These are phyloP conservation scores for Pythium angustatum DNA, from an alignment of 352 stramenopile genomes.

Conservation along the genomic window DNA sequence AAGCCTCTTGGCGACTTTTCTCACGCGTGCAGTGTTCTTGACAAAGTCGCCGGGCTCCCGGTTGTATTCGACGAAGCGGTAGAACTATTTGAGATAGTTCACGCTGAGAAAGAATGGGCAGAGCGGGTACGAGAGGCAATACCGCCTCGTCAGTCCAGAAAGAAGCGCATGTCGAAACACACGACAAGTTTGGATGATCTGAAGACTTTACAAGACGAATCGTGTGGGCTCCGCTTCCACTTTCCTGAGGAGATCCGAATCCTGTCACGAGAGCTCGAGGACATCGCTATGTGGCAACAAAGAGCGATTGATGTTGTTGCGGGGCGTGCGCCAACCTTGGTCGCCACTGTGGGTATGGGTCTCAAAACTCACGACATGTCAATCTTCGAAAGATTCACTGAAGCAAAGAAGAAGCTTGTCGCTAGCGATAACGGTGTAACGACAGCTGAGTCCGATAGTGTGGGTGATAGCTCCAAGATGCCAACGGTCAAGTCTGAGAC, in stretches of 20 bases:
- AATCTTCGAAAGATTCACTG: conserved; percentile 44
- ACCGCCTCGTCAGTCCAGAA: conserved; percentile 74
- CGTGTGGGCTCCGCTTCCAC: conserved; percentile 54
- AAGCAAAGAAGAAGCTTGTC: conserved; percentile 28
- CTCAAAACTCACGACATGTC: conserved; percentile 66
- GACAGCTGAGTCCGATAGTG: neutral
- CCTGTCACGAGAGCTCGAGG: conserved; percentile 70
- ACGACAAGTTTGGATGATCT: conserved; percentile 63
- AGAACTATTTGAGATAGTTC: conserved; percentile 53
- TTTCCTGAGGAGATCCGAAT: conserved; percentile 83
- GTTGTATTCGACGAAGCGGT: conserved; percentile 77
- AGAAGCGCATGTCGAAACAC: conserved; percentile 71
- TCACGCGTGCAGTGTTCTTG: conserved; percentile 55
- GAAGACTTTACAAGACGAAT: conserved; percentile 54
- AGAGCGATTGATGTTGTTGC: conserved; percentile 61
- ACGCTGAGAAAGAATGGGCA: conserved; percentile 63
- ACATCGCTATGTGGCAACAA: conserved; percentile 60
- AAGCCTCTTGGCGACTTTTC: conserved; percentile 42
- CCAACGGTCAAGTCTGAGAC: conserved; percentile 6
- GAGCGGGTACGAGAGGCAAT: conserved; percentile 71
- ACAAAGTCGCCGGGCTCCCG: conserved; percentile 65
- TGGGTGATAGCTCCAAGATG: neutral
- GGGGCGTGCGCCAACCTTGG: conserved; percentile 33
- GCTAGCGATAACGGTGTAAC: conserved; percentile 1
- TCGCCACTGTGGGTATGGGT: conserved; percentile 41